A percentile compares a stretch with the other conserved stretches of the same genome.
phyloP scores from a whole-genome alignment of 768 basidiomycete species.

The Mycena rosella region DNA sequence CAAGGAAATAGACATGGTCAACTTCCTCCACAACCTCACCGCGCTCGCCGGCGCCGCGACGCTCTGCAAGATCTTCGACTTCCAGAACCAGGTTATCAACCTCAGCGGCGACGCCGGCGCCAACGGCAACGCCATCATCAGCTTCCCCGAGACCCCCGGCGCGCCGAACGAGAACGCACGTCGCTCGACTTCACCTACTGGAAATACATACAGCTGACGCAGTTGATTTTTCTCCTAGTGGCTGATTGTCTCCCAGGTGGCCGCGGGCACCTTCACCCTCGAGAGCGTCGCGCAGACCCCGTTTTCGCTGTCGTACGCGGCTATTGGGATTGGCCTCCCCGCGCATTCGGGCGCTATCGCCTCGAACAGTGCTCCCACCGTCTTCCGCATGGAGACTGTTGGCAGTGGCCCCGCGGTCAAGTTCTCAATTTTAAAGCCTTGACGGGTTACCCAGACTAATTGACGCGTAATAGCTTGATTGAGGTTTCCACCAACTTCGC shows the following conservation, averaged over 20 bases:
- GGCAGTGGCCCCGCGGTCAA: background rate
- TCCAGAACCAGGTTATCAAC: background rate
- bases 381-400: background rate
- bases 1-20: too few species aligned
- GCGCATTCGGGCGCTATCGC: background rate
- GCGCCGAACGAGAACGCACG: background rate
- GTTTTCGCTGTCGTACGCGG: background rate
- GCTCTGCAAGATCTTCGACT: slow-evolving; percentile 3
- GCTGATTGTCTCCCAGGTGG: background rate
- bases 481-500: background rate
- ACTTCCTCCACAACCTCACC: slow-evolving; percentile 3
- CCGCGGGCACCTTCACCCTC: background rate
- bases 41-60: slow-evolving; percentile 1
- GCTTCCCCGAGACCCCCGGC: background rate
- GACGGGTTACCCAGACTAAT: background rate
- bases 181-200: too few species aligned
- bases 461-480: background rate
- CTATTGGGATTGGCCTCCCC: background rate
- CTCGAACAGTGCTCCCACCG: background rate
- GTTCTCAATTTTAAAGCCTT: too few species aligned
- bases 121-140: background rate
- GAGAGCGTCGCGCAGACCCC: background rate
- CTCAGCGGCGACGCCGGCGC: background rate
- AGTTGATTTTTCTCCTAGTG: background rate
- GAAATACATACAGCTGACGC: background rate